Evolutionary conservation across 306 rosid genomes (phyloP).

Genomic region (Quercus suber): DNA sequence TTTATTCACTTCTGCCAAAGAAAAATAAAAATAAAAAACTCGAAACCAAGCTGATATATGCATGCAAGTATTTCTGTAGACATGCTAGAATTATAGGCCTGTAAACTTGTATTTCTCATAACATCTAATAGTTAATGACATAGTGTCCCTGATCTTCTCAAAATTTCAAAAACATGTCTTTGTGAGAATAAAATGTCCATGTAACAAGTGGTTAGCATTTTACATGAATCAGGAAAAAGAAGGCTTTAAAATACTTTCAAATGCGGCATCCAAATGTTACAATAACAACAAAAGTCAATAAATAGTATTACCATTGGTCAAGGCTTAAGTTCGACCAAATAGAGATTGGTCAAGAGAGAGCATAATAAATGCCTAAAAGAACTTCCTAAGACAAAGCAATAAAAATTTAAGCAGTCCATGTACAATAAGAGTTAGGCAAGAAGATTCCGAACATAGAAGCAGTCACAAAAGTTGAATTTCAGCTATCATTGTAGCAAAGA

Average conservation of each 20-base stretch:
- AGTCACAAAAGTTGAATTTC: not conserved
- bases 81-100: not conserved
- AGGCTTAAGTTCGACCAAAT: not conserved
- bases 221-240: not conserved
- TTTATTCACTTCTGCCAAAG: not conserved
- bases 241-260: not conserved
- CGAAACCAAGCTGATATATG: not conserved
- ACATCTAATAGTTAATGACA: not conserved
- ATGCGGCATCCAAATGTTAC: not conserved
- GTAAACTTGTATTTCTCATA: not conserved
- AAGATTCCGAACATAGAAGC: not conserved
- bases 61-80: not conserved
- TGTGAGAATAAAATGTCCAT: not conserved
- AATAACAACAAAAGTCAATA: too few relatives aligned
- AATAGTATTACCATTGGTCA: not conserved
- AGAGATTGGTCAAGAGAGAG: not conserved
- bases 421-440: not conserved
- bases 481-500: not conserved
- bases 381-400: too few relatives aligned
- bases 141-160: not conserved
- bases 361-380: too few relatives aligned
- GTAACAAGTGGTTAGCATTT: not conserved
- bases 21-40: not conserved
- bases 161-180: not conserved
- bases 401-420: not conserved